phyloP scores from a whole-genome alignment of 768 basidiomycete genomes.

The Tephrocybe sp. region DNA sequence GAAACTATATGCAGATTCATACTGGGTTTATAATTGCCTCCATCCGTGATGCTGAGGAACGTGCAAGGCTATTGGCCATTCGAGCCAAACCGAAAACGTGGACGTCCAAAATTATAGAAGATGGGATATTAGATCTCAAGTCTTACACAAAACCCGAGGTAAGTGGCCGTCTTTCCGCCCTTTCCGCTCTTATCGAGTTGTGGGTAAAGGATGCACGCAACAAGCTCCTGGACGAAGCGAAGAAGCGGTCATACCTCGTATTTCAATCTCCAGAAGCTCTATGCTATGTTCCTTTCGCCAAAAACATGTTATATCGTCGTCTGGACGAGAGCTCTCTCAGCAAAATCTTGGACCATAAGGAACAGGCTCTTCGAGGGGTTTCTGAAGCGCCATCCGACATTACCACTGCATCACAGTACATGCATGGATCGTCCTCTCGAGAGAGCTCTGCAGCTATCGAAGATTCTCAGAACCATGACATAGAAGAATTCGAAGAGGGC shows the following conservation, averaged over 20 bases:
- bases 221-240: not conserved
- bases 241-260: not conserved
- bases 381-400: too few relatives aligned
- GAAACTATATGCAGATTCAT: not conserved
- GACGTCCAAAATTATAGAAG: not conserved
- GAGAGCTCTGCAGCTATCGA: too few relatives aligned
- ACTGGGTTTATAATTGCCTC: not conserved
- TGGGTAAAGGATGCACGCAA: not conserved
- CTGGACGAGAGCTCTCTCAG: too few relatives aligned
- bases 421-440: too few relatives aligned
- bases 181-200: not conserved
- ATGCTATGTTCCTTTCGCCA: not conserved
- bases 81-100: not conserved
- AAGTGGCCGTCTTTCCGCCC: not conserved
- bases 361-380: too few relatives aligned
- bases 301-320: not conserved
- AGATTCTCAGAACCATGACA: too few relatives aligned
- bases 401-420: too few relatives aligned
- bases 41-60: slow-evolving; percentile 1
- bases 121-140: not conserved
- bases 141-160: not conserved
- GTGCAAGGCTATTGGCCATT: not conserved
- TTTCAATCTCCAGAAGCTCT: not conserved
- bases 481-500: too few relatives aligned
- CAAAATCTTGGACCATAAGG: too few relatives aligned